phyloP scores from a whole-genome alignment of 441 rosid genomes.

The Erodium moschatum region DNA sequence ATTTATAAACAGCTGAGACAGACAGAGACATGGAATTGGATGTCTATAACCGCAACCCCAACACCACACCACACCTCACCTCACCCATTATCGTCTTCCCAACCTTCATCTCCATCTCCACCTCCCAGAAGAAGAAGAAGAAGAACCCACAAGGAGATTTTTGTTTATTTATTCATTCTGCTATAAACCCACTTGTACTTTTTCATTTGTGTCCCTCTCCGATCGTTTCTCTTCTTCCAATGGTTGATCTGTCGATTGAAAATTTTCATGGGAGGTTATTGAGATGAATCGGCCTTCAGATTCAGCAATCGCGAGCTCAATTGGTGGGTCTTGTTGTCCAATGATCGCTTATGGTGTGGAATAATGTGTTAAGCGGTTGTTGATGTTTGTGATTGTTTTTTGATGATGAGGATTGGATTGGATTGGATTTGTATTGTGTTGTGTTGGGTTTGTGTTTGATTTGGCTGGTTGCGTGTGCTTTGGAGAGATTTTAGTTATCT shows the following conservation, averaged over 20 bases:
- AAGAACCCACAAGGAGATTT: too few species aligned
- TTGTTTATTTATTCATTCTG: too few species aligned
- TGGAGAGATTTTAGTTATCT: not conserved
- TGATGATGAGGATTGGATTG: not conserved
- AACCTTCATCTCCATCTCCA: not conserved
- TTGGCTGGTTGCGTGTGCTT: not conserved
- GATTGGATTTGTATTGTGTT: not conserved
- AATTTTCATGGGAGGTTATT: not conserved
- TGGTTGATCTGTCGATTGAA: not conserved
- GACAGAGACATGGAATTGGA: not conserved
- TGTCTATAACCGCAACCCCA: slow-evolving; percentile 2
- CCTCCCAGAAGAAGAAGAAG: too few species aligned
- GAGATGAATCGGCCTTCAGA: not conserved
- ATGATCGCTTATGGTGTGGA: not conserved
- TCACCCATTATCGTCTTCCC: not conserved
- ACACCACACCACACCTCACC: not conserved
- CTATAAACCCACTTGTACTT: too few species aligned
- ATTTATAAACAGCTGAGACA: not conserved
- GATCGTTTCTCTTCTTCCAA: not conserved
- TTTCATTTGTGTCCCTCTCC: too few species aligned
- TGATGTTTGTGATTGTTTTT: not conserved
- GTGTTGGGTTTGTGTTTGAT: not conserved
- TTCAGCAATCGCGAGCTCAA: not conserved
- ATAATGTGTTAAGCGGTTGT: not conserved
- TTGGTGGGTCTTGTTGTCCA: not conserved